Conservation (phyloP, 805 yeast species). For the Yarrowia porcina region DNA sequence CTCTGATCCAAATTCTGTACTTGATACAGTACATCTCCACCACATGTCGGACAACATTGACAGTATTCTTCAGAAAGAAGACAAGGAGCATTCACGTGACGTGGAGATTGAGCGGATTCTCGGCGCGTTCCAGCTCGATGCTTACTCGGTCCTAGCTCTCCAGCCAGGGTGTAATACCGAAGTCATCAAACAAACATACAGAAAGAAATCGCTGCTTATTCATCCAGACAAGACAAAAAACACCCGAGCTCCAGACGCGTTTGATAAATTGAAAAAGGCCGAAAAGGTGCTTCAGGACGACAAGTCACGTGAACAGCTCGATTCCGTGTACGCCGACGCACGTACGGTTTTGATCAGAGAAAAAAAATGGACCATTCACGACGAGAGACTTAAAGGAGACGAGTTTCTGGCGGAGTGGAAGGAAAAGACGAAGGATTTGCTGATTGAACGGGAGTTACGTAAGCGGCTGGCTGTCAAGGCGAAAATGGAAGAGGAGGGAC, state of each 20-base stretch:
- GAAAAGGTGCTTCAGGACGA: conserved; percentile 44
- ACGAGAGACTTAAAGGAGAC: conserved; percentile 40
- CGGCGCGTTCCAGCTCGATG: conserved; percentile 47
- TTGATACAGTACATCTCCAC: neutral
- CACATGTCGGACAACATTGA: conserved; percentile 33
- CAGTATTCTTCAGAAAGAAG: conserved; percentile 35
- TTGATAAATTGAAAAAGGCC: conserved; percentile 57
- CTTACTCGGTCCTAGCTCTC: conserved; percentile 52
- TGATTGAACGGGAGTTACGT: conserved; percentile 48
- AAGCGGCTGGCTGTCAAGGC: conserved; percentile 44
- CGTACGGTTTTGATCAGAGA: conserved; percentile 41
- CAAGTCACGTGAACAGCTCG: conserved; percentile 44
- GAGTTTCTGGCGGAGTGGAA: conserved; percentile 45
- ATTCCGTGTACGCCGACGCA: conserved; percentile 46
- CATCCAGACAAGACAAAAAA: conserved; percentile 67
- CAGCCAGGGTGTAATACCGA: conserved; percentile 43
- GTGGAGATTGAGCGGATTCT: conserved; percentile 57
- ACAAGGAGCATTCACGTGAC: conserved; percentile 41
- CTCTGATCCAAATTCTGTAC: neutral
- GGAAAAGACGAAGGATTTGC: conserved; percentile 43
- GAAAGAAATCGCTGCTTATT: conserved; percentile 59
- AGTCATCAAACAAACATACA: conserved; percentile 48
- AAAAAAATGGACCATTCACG: conserved; percentile 41
- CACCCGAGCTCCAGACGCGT: conserved; percentile 60
- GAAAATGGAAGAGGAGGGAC: conserved; percentile 44